These are phyloP conservation scores for Jatropha podagrica DNA, from an alignment of 441 rosid genomes.

Conservation along the genomic window DNA sequence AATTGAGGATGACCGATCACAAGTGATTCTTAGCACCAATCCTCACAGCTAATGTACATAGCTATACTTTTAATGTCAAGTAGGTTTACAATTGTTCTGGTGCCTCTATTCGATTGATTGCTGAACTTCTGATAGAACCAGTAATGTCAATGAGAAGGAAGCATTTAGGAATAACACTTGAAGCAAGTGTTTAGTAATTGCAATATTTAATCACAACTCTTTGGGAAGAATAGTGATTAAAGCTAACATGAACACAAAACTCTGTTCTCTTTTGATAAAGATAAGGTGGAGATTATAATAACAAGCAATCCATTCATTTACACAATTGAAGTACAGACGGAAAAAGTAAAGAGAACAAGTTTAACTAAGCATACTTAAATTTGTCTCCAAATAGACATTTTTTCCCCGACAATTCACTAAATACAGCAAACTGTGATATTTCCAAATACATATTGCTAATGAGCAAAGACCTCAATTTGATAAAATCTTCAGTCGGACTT, in stretches of 20 bases:
- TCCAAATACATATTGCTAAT: conserved; percentile 22
- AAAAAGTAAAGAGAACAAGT: conserved; percentile 1
- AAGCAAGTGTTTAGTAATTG: neutral
- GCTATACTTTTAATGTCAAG: no score
- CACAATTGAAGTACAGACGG: conserved; percentile 22
- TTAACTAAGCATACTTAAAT: conserved; percentile 26
- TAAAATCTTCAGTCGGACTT: conserved; percentile 20
- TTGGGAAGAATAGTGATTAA: no score
- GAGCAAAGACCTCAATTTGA: conserved; percentile 25
- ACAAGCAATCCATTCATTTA: conserved; percentile 35
- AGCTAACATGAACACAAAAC: neutral
- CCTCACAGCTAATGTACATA: neutral
- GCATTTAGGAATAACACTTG: neutral
- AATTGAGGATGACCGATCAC: no score
- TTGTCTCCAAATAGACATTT: conserved; percentile 19
- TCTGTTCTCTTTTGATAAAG: no score
- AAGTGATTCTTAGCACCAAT: neutral
- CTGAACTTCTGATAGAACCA: neutral
- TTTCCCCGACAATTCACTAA: conserved; percentile 14
- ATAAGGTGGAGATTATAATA: neutral
- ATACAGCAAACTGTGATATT: conserved; percentile 33
- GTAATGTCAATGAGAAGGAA: neutral
- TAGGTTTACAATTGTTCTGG: neutral
- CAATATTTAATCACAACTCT: no score
- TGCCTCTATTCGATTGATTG: neutral